A percentile compares a stretch with the other conserved stretches of the same genome.
phyloP scores from a whole-genome alignment of 371 early-diverging fungal species.

The Syncephalastrum monosporum region DNA sequence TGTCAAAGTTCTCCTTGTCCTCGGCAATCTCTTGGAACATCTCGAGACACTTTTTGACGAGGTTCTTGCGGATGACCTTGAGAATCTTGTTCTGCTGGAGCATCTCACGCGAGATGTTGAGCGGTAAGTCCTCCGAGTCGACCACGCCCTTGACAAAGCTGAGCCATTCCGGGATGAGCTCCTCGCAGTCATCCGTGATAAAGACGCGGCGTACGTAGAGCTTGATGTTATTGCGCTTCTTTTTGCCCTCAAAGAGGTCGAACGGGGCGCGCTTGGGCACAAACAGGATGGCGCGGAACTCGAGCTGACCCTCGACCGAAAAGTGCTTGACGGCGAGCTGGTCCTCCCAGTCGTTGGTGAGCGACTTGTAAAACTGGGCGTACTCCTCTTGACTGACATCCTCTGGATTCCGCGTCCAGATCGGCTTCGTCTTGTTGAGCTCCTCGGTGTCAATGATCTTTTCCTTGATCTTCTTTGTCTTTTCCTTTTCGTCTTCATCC shows the following conservation, averaged over 20 bases:
- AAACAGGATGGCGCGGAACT: slow-evolving; percentile 79
- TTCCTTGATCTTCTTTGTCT: slow-evolving; percentile 66
- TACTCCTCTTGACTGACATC: slow-evolving; percentile 77
- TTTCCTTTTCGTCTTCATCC: slow-evolving; percentile 71
- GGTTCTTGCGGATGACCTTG: slow-evolving; percentile 76
- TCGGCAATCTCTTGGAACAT: slow-evolving; percentile 70
- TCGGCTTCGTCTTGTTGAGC: slow-evolving; percentile 74
- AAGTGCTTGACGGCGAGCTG: slow-evolving; percentile 75
- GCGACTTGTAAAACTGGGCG: slow-evolving; percentile 78
- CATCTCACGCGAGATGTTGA: slow-evolving; percentile 90
- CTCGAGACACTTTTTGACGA: slow-evolving; percentile 80
- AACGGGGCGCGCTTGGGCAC: slow-evolving; percentile 73
- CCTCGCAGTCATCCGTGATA: slow-evolving; percentile 81
- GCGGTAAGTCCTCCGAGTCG: slow-evolving; percentile 83
- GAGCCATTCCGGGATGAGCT: slow-evolving; percentile 65
- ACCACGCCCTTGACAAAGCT: slow-evolving; percentile 74
- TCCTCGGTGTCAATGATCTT: slow-evolving; percentile 47
- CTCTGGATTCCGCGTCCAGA: slow-evolving; percentile 81
- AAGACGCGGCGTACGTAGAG: slow-evolving; percentile 86
- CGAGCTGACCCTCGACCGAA: slow-evolving; percentile 78
- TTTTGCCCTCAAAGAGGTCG: slow-evolving; percentile 60
- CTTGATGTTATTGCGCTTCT: slow-evolving; percentile 75
- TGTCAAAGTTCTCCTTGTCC: slow-evolving; percentile 69
- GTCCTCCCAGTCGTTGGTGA: slow-evolving; percentile 71
- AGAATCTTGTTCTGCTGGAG: slow-evolving; percentile 79